These are phyloP conservation scores for Sporisorium graminicola DNA, from an alignment of 1,284 basidiomycete genomes.

Conservation along the genomic window DNA sequence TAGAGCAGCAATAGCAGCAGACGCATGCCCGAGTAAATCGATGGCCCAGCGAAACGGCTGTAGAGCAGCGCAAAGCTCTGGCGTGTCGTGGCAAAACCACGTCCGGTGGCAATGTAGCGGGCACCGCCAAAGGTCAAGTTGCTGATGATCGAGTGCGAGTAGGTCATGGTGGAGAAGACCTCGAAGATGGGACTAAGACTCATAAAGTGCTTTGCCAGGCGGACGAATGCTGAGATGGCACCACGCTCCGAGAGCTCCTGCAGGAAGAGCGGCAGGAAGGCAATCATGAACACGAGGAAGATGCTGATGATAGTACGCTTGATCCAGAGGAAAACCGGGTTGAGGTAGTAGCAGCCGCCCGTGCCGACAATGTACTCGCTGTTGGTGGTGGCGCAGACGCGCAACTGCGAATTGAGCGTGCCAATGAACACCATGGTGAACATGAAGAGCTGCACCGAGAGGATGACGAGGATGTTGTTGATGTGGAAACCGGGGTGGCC, in stretches of 20 bases:
- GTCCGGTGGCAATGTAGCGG: conserved; percentile 70
- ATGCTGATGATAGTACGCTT: conserved; percentile 70
- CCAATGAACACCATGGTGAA: conserved; percentile 69
- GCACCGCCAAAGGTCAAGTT: conserved; percentile 70
- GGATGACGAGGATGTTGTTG: conserved; percentile 88
- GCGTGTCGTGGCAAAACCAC: conserved; percentile 69
- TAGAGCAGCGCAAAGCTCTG: conserved; percentile 68
- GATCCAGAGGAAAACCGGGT: conserved; percentile 69
- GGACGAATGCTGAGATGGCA: conserved; percentile 66
- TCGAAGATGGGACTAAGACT: conserved; percentile 68
- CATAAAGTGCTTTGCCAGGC: conserved; percentile 69
- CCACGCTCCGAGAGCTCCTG: conserved; percentile 69
- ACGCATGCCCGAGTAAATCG: conserved; percentile 69
- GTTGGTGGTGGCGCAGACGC: conserved; percentile 65
- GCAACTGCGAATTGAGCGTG: conserved; percentile 66
- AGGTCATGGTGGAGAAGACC: conserved; percentile 69
- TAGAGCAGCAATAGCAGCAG: conserved; percentile 67
- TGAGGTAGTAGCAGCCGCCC: conserved; percentile 69
- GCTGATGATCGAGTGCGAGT: conserved; percentile 69
- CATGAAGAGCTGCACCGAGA: conserved; percentile 69
- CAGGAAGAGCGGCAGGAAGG: conserved; percentile 69
- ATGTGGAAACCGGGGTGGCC: conserved; percentile 99
- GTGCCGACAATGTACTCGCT: conserved; percentile 66
- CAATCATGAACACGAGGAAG: conserved; percentile 70
- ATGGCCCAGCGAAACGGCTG: conserved; percentile 68